Evolutionary conservation across 2,329 filamentous ascomycete species (phyloP).

Genomic region (Talaromyces sp.): DNA sequence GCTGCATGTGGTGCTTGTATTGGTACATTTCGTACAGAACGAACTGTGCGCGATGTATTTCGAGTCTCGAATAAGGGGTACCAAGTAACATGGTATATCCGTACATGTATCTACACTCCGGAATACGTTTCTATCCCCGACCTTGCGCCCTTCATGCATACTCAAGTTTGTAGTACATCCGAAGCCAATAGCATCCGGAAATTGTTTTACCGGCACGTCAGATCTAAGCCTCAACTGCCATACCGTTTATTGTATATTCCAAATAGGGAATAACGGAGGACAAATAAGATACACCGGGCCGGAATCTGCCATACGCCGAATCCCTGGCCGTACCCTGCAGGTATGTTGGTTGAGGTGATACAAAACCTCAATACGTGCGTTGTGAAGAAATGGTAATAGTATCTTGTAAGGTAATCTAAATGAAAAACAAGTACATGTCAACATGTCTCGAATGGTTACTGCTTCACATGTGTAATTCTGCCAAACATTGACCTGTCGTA

Average conservation of each 20-base stretch:
- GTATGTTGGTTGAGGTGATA: not conserved
- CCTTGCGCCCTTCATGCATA: not conserved
- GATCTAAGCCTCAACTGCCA: not conserved
- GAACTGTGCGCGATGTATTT: not conserved
- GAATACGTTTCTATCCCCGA: not conserved
- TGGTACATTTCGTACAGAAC: not conserved
- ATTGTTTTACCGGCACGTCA: not conserved
- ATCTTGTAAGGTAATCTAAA: not conserved
- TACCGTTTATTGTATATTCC: no score
- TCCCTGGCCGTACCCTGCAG: not conserved
- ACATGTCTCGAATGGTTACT: not conserved
- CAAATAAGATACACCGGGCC: not conserved
- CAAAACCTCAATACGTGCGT: not conserved
- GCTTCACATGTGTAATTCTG: not conserved
- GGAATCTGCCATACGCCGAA: not conserved
- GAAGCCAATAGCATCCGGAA: not conserved
- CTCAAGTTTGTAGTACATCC: not conserved
- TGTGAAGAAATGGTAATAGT: not conserved
- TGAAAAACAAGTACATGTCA: not conserved
- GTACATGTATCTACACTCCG: not conserved
- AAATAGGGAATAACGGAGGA: not conserved
- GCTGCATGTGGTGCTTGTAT: not conserved
- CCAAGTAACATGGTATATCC: not conserved
- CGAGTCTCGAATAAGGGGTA: constrained; percentile 1
- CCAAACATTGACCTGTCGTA: not conserved